Evolutionary conservation across 306 rosid genomes (phyloP).

Genomic region (Cucumis cinereus): DNA sequence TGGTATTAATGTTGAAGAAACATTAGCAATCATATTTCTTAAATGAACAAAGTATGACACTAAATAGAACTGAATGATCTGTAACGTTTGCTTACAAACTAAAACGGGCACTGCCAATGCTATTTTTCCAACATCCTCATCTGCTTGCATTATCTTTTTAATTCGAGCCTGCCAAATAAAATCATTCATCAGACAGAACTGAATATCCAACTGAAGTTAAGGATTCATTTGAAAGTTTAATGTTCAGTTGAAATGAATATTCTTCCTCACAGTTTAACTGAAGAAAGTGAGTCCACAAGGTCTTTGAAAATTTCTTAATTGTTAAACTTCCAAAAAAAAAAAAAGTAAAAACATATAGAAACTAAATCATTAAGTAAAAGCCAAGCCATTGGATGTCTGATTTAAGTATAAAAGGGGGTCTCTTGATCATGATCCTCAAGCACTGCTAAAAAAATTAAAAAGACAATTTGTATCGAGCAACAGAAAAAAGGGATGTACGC

Average conservation of each 20-base stretch:
- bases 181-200: slow-evolving; percentile 14
- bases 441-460: neutral
- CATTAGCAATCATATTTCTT: neutral
- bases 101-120: slow-evolving; percentile 93
- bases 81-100: slow-evolving; percentile 56
- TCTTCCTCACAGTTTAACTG: neutral
- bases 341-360: neutral
- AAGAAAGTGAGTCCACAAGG: neutral
- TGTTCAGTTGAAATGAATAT: neutral
- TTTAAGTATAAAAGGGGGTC: neutral
- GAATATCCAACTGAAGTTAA: neutral
- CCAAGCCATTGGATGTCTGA: neutral
- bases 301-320: neutral
- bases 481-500: no score
- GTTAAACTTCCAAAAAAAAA: neutral
- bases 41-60: neutral
- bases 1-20: slow-evolving; percentile 26
- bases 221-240: neutral
- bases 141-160: slow-evolving; percentile 97
- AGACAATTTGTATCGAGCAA: neutral
- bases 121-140: slow-evolving; percentile 94
- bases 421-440: neutral
- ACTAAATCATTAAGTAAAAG: neutral
- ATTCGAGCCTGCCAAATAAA: slow-evolving; percentile 60
- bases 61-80: slow-evolving; percentile 9